Evolutionary conservation across 2,329 filamentous ascomycete species (phyloP).

Genomic region (Claviceps humidiphila): DNA sequence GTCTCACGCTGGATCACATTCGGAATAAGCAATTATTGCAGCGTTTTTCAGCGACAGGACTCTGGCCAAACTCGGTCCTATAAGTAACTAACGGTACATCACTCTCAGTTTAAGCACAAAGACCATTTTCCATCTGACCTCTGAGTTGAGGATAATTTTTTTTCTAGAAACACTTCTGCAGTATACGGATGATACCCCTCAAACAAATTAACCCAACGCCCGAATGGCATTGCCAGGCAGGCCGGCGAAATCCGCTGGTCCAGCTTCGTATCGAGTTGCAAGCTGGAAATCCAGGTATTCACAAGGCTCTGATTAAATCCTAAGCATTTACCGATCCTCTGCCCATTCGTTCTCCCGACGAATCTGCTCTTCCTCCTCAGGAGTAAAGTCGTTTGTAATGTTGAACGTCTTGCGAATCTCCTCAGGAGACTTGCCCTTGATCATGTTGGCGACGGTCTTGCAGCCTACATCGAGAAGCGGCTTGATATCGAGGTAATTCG

Average conservation of each 20-base stretch:
- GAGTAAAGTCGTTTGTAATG: slow-evolving; percentile 98
- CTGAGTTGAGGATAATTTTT: not conserved
- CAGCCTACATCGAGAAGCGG: slow-evolving; percentile 93
- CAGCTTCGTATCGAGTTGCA: not conserved
- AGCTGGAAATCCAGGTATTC: not conserved
- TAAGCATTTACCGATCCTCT: slow-evolving; percentile 54
- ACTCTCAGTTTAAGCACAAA: not conserved
- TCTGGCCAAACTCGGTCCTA: not conserved
- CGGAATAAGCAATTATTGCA: too few species aligned
- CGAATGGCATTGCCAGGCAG: slow-evolving; percentile 3
- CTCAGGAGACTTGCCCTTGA: slow-evolving; percentile 99
- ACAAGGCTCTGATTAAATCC: not conserved
- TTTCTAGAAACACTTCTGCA: not conserved
- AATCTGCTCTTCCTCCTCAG: slow-evolving; percentile 97
- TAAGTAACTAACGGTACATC: not conserved
- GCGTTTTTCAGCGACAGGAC: not conserved
- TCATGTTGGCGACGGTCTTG: slow-evolving; percentile 98
- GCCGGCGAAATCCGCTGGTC: not conserved
- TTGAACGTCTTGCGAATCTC: slow-evolving; percentile 99
- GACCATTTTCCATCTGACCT: not conserved
- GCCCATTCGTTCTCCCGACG: slow-evolving; percentile 86
- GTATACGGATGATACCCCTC: slow-evolving; percentile 1
- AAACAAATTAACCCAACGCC: slow-evolving; percentile 12
- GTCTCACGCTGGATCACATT: too few species aligned
- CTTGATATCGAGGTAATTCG: slow-evolving; percentile 99